Evolutionary conservation across 164 flowering plant species (phyloP).

Genomic region (Aristolochia fimbriata): DNA sequence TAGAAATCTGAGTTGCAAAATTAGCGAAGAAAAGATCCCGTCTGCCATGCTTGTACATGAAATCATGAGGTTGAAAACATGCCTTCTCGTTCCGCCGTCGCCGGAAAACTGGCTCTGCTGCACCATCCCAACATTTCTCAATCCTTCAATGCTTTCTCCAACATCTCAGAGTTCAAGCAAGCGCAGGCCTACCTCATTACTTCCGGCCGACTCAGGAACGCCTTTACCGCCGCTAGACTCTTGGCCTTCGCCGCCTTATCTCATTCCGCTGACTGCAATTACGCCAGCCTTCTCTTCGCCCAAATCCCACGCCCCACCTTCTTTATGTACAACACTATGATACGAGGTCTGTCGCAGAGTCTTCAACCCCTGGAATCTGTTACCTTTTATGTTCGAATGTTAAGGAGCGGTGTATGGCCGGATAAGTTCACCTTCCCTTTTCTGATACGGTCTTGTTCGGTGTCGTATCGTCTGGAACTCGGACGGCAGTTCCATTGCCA

Average conservation of each 20-base stretch:
- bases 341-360: constrained; percentile 14
- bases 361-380: constrained; percentile 8
- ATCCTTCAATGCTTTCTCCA: constrained; percentile 17
- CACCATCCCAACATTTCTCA: constrained; percentile 18
- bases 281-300: constrained; percentile 16
- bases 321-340: constrained; percentile 24
- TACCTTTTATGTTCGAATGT: constrained; percentile 15
- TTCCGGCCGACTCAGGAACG: constrained; percentile 5
- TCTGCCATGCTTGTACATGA: too few species aligned
- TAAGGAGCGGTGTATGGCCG: constrained; percentile 10
- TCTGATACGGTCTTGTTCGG: constrained; percentile 13
- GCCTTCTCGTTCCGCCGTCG: constrained; percentile 2
- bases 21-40: too few species aligned
- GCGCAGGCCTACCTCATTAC: constrained; percentile 19
- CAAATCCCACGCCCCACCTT: constrained; percentile 9
- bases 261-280: constrained; percentile 7
- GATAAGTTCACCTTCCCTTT: constrained; percentile 26
- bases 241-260: constrained; percentile 18
- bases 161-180: constrained; percentile 17
- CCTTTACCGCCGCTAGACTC: constrained; percentile 15
- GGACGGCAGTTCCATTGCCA: constrained; percentile 19
- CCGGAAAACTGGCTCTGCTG: constrained; percentile 12
- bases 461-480: constrained; percentile 1
- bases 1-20: too few species aligned
- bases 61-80: not conserved